These are phyloP conservation scores for Citrullus mucosospermus DNA, from an alignment of 306 rosid genomes.

Conservation along the genomic window DNA sequence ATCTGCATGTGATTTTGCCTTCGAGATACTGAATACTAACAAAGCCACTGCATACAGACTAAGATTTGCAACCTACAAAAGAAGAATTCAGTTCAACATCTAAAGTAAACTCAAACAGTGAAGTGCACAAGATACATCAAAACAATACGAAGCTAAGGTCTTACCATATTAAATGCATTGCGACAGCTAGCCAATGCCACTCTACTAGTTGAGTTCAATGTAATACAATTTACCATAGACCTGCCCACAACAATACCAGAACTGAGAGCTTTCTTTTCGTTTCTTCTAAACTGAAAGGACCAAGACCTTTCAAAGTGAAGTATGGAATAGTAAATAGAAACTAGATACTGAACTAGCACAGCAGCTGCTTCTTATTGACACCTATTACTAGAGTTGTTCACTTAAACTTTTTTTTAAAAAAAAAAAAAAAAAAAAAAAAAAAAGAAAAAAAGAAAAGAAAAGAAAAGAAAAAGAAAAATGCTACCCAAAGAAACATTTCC, in stretches of 20 bases:
- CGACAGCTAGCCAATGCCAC: slow-evolving; percentile 92
- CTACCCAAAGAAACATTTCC: no score
- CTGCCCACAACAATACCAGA: slow-evolving; percentile 25
- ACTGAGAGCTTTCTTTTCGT: background rate
- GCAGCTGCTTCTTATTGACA: background rate
- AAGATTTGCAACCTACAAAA: slow-evolving; percentile 75
- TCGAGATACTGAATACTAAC: slow-evolving; percentile 36
- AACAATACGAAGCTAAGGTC: slow-evolving; percentile 12
- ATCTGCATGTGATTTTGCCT: slow-evolving; percentile 28
- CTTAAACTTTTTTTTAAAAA: background rate
- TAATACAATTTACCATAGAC: slow-evolving; percentile 94
- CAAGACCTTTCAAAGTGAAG: background rate
- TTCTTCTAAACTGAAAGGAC: background rate
- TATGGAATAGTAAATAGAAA: background rate
- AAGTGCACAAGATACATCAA: background rate
- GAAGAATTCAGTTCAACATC: background rate
- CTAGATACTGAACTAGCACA: background rate
- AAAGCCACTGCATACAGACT: slow-evolving; percentile 72
- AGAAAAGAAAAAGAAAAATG: no score
- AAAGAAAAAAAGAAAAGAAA: no score
- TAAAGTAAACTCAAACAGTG: background rate
- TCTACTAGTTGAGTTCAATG: slow-evolving; percentile 79
- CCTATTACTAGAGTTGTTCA: background rate
- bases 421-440: no score
- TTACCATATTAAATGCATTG: slow-evolving; percentile 88